These are phyloP conservation scores for Cokeromyces recurvatus DNA, from an alignment of 371 early-diverging fungal genomes.

Conservation along the genomic window DNA sequence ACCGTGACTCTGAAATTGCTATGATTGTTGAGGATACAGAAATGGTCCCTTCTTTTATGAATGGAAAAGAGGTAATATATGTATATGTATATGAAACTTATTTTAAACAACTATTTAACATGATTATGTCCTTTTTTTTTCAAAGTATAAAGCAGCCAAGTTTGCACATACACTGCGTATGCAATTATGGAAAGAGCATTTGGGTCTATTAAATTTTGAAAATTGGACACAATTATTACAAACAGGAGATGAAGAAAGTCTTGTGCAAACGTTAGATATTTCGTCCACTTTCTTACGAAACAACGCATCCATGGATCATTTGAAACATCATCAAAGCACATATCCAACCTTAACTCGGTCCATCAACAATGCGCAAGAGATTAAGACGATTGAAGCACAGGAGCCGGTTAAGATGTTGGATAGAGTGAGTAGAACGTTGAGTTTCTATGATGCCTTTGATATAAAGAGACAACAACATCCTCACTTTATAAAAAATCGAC, in stretches of 20 bases:
- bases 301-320: too few relatives aligned
- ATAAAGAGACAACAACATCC: constrained; percentile 8
- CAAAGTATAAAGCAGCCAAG: constrained; percentile 62
- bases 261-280: constrained; percentile 3
- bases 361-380: constrained; percentile 21
- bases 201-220: constrained; percentile 59
- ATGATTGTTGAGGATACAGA: constrained; percentile 79
- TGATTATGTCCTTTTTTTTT: too few relatives aligned
- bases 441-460: constrained; percentile 33
- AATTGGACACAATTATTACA: constrained; percentile 31
- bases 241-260: background rate
- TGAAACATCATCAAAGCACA: too few relatives aligned
- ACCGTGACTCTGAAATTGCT: constrained; percentile 89
- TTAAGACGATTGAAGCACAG: constrained; percentile 24
- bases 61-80: constrained; percentile 53
- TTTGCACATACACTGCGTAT: constrained; percentile 76
- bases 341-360: constrained; percentile 28
- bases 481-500: constrained; percentile 3
- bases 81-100: too few relatives aligned
- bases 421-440: constrained; percentile 29
- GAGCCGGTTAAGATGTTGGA: constrained; percentile 40
- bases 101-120: too few relatives aligned
- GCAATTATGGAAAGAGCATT: constrained; percentile 83
- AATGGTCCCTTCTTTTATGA: constrained; percentile 64
- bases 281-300: too few relatives aligned